Evolutionary conservation across 805 yeast species (phyloP).

Genomic region (Yarrowia yakushimensis): DNA sequence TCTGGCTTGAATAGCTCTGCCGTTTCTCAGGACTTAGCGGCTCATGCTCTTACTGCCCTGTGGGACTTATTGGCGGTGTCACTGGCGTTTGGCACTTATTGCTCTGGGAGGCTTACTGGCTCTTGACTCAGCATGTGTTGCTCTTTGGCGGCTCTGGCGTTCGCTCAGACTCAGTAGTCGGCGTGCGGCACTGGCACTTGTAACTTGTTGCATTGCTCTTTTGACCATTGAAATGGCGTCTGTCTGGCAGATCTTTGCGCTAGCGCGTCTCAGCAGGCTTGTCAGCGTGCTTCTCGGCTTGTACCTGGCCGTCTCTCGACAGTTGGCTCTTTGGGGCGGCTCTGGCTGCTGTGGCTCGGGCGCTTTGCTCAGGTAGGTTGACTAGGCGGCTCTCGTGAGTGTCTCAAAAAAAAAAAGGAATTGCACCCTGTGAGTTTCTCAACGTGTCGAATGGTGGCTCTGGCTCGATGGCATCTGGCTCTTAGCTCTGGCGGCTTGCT

Average conservation of each 20-base stretch:
- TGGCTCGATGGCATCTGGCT: slow-evolving; percentile 1
- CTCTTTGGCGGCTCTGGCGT: slow-evolving; percentile 5
- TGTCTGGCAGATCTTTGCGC: slow-evolving; percentile 15
- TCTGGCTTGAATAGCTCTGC: not conserved
- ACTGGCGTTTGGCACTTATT: slow-evolving; percentile 4
- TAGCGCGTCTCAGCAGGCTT: slow-evolving; percentile 11
- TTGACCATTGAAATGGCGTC: slow-evolving; percentile 5
- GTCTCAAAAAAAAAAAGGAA: not conserved
- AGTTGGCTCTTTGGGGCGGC: slow-evolving; percentile 15
- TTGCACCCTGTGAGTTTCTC: not conserved
- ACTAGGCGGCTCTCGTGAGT: slow-evolving; percentile 16
- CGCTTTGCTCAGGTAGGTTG: slow-evolving; percentile 2
- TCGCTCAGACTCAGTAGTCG: slow-evolving; percentile 1
- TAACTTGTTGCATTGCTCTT: not conserved
- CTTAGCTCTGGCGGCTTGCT: slow-evolving; percentile 18
- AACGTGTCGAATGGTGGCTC: not conserved
- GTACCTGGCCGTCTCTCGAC: slow-evolving; percentile 1
- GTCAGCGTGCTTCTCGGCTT: slow-evolving; percentile 10
- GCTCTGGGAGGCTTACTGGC: slow-evolving; percentile 2
- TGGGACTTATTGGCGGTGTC: not conserved
- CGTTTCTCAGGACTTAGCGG: slow-evolving; percentile 9
- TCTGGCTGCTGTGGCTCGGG: not conserved
- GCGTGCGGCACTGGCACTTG: not conserved
- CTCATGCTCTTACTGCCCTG: slow-evolving; percentile 11
- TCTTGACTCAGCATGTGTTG: slow-evolving; percentile 2